Base-by-base conservation (phyloP, 306 rosid genomes). In the Inga laurina region DNA sequence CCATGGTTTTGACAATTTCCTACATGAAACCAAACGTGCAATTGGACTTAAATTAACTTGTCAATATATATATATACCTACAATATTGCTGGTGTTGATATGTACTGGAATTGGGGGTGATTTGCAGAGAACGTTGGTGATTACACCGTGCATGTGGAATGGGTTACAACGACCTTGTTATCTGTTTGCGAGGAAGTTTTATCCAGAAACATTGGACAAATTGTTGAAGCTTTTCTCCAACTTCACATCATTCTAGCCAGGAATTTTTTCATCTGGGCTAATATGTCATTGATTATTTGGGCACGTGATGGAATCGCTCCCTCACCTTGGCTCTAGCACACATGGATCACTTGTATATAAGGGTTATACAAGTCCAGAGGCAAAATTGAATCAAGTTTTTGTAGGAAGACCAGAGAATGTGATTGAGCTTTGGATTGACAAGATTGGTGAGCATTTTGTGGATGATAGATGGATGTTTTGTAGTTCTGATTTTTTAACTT, bases 161-260 rank as follows among this genome's bases (percentile, higher is more conserved):
- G 88, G 88, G 6, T 56, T 78, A 45, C 79, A 24, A 75, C 59
- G 74, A n/a, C 88, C 88, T 41, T 85, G 88, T 85, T 85, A 82
- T 74, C 82, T 85, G 79, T 85, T 85, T 77, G 88, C 88, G 61
- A 85, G 88, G 78, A 85, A 85, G 81, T 85, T 85, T 56, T 37
- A 54, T 46, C 83, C 88, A 37, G 83, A 82, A 24, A 27, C 88
- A 45, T 15, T 22, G 80, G 80, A 78, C 8, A 78, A 49, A 7
- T 82, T 85, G 81, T 37, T 82, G 75, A 22, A 18, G 49, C 51
- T 82, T 74, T 82, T 78, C 75, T 15, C 74, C 0, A 85, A 82
- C 62, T 56, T 75, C 15, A 54, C 86, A 6, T 4, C 71, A 78
- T 54, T 65, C 45, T 78, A 56, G 75, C 59, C 0, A 72, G 32